Base-by-base conservation (phyloP, 2,329 filamentous ascomycete species). In the Claviceps paspali region DNA sequence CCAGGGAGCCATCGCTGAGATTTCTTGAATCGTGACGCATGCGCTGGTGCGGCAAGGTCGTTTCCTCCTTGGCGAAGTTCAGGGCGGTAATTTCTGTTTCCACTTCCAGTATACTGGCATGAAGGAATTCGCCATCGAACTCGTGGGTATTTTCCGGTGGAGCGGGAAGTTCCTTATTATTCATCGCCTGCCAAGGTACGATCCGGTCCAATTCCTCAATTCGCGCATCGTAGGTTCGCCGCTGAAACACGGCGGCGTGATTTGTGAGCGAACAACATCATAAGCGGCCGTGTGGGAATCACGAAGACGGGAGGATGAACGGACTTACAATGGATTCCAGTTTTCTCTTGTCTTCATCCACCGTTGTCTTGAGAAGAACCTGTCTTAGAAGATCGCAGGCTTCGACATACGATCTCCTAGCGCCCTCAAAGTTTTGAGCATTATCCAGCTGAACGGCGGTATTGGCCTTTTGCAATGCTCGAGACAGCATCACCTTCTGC, bases 401-500 rank as follows among this genome's bases (percentile, higher is more conserved):
- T 59, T 98, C 91, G 9, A 73, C 68, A 54, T 98, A 98, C 11
- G 88, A 86, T 50, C 85, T 76, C 53, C 92, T 79, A 14, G 91
- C 91, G 29, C 84, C 86, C 54, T 88, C 83, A 44, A 91, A 88
- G 52, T 96, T 94, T 51, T 91, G 83, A 11, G 85, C 86, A 70
- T 95, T 96, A 60, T 98, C 91, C 29, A 98, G 72, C 47, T 95
- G 73, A 19, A 98, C 91, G 17, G 91, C 91, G 10, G 84, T 88
- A 52, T 98, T 95, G 35, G 91, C 91, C 61, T 95, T 94, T 54
- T 93, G 82, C 38, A 98, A 64, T 1, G 91, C 91, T 49, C 82
- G 83, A n/a, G 88, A 94, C 26, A 98, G 70, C 87, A 96, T 96
- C 9, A 79, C 82, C 64, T 95, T 96, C 55, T 96, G 82, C 1